Evolutionary conservation across 2,329 filamentous ascomycete species (phyloP), one percentile per base, ranked within the genome.

Genomic region (Neodidymelliopsis sp.): DNA sequence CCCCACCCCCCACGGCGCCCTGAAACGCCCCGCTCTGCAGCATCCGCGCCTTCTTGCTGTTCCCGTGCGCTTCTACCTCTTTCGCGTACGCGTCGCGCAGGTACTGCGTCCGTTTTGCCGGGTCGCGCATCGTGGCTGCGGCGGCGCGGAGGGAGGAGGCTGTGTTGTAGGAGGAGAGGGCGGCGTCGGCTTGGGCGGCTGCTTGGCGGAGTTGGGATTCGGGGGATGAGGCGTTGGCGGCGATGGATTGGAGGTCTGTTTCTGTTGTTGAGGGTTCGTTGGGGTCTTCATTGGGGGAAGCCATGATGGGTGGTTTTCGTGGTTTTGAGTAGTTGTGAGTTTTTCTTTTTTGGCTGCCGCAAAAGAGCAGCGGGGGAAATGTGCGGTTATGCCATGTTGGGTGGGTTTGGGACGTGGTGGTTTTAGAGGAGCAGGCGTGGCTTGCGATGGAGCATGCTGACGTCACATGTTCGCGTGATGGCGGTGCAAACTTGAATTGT

Each of bases 1-100:
- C 75, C 0, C 70, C 75, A 2, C 75, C 75, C 6, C 72, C 75
- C 10, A 69, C 60, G 1, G 66, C 65, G 1, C 75, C 75, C 49
- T 76, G 74, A 47, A 75, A 76, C 1, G 71, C 69, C 1, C 76
- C 67, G 1, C 60, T 66, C 29, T 60, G 60, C 24, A 72, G 59
- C 41, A 71, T 57, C 1, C 69, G 56, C 19, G 69, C 69, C 25
- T 72, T 72, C 38, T 69, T 72, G 46, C 57, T 62, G 41, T 63
- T 65, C 9, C 67, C 69, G 20, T 71, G 66, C 1, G 69, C 69
- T 35, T 71, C 63, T 8, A 65, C 44, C 16, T 72, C 67, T 41
- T 70, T 69, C 27, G 64, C 59, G 33, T 70, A 69, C 10, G 69
- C 67, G 40, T 72, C 68, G 33, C 50, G 57, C 1, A 72, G 65